Base-by-base conservation (phyloP, 2,329 filamentous ascomycete species). In the Huntiella savannae region DNA sequence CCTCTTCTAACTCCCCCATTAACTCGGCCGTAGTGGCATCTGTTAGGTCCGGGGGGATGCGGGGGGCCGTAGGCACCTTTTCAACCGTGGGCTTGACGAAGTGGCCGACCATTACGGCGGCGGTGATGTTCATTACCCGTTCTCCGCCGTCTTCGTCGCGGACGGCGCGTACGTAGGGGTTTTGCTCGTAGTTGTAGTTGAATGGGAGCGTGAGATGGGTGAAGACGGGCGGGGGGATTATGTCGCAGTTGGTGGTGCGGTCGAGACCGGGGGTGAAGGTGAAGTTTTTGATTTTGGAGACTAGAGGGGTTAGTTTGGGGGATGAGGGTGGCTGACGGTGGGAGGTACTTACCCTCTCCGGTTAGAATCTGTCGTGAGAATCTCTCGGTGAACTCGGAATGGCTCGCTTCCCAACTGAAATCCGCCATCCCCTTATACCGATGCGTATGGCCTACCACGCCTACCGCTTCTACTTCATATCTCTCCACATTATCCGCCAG, bases 361-460 rank as follows among this genome's bases (percentile, higher is more conserved):
- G 79, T 73, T 5, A 91, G 62, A 19, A 92, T 67, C 46, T 79
- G 73, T 2, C 86, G 69, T 45, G 74, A 70, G 48, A 95, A 76
- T 49, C 77, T 74, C 32, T 70, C 69, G 55, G 86, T 75, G 58
- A 92, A 83, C 0, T 71, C 64, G 40, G 79, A 79, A 33, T 72
- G 69, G 11, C 69, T 69, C 43, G 80, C 77, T 16, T 82, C 76
- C 61, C 79, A 88, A 55, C 92, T 84, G 56, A 92, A 92, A 60
- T 96, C 88, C 6, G 85, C 79, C 52, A 93, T 69, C 32, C 72
- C 74, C 58, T 88, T 75, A 60, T 92, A 98, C 34, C 88, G 75
- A 66, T 96, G 86, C 1, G 81, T 91, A 53, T 83, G 76, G 47
- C 77, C 74, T 50, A 95, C 73, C 15, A 76, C 62, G 5, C 85